A percentile compares a stretch with the other conserved stretches of the same genome.
Evolutionary conservation across 1,139 yeast species (phyloP).

Genomic region (Suhomyces maxii): DNA sequence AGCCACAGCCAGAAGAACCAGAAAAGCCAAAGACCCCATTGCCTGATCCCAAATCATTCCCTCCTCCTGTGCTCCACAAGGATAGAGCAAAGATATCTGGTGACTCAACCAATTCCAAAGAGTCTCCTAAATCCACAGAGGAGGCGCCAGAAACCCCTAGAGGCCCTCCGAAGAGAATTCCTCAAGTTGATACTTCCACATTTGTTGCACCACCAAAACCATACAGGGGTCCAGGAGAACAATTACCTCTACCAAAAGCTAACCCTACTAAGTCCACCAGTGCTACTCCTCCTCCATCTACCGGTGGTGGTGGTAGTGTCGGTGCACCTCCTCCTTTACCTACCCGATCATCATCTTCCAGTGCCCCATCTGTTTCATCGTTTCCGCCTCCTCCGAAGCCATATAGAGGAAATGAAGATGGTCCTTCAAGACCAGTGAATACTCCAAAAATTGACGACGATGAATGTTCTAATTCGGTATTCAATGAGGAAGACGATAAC

Average conservation of each 20-base stretch:
- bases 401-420: constrained; percentile 4
- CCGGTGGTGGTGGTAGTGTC: neutral
- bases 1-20: neutral
- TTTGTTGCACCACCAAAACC: constrained; percentile 33
- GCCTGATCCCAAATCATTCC: constrained; percentile 15
- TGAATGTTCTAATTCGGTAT: too few species aligned
- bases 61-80: constrained; percentile 16
- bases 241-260: neutral
- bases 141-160: neutral
- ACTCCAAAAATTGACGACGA: too few species aligned
- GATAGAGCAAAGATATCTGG: constrained; percentile 9
- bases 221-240: constrained; percentile 9
- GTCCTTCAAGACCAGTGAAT: neutral
- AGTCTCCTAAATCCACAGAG: neutral
- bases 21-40: constrained; percentile 6
- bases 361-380: neutral
- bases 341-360: neutral
- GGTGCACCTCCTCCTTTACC: constrained; percentile 6
- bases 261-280: neutral
- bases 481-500: too few species aligned
- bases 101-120: constrained; percentile 1
- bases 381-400: constrained; percentile 12
- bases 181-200: constrained; percentile 26
- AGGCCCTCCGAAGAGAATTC: constrained; percentile 9
- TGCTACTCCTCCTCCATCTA: constrained; percentile 4